Base-by-base conservation (phyloP, 2,329 filamentous ascomycete genomes). In the Uncinocarpus reesii region DNA sequence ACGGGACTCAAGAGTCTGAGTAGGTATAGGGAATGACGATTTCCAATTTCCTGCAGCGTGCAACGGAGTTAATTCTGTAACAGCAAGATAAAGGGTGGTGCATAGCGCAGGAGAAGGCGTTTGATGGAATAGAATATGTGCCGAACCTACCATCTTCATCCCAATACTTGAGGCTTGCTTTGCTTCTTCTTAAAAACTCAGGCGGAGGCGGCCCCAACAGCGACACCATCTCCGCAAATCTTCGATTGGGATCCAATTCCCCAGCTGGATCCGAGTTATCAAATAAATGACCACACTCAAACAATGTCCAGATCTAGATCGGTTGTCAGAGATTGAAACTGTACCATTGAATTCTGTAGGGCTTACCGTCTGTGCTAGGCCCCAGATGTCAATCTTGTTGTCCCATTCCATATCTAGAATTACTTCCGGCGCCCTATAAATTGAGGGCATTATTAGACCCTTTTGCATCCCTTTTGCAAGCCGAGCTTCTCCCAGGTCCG, bases 211-310 rank as follows among this genome's bases (percentile, higher is more conserved):
- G 56, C 41, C 59, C 59, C 26, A 59, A 50, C 47, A 60, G 48
- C 34, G 53, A 55, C 48, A 60, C 50, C 48, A 58, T 57, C 47
- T 52, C 53, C 38, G 58, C 58, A 52, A 61, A 54, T 31, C 60
- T 55, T 40, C 52, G 53, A 26, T 54, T 51, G 32, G 52, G 57
- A 38, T 26, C 49, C 50, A 57, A 55, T 29, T 53, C 53, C 34
- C 55, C 54, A 51, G 54, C 40, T 15, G 55, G 53, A 31, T 56
- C 55, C 32, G 54, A 24, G 31, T 49, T 51, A 51, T 54, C 20
- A 47, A 58, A 58, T 50, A 55, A 49, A 37, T 47, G 51, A 44
- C 38, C 55, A 36, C 52, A 50, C 41, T 57, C 56, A 52, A 57
- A 57, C 46, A 58, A 51, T 28, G 58, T 52, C 55, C 53, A 60